These are phyloP conservation scores for Pseudocercospora cruenta DNA, from an alignment of 2,329 filamentous ascomycete genomes.

Conservation along the genomic window DNA sequence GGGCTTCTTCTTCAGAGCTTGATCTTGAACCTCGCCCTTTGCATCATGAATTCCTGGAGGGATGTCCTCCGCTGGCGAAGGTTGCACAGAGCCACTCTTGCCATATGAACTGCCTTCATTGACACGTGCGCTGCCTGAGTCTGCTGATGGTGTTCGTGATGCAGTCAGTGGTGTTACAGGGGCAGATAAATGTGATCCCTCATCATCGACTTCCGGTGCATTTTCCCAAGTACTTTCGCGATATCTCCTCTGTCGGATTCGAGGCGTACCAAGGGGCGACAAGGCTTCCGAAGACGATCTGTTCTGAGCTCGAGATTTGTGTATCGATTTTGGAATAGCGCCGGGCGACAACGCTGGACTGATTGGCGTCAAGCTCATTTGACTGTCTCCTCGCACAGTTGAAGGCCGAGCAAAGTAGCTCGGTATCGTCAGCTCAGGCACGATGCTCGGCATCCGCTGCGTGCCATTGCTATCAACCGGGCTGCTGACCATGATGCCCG, in stretches of 20 bases:
- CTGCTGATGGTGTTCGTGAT: not conserved
- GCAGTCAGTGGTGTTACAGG: not conserved
- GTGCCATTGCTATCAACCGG: conserved; percentile 13
- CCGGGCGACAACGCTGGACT: conserved; percentile 12
- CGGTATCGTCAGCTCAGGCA: conserved; percentile 23
- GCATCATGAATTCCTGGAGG: not conserved
- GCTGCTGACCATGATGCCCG: conserved; percentile 22
- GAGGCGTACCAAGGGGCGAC: conserved; percentile 22
- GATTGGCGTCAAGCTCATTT: conserved; percentile 8
- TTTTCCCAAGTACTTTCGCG: conserved; percentile 13
- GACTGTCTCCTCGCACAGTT: conserved; percentile 15
- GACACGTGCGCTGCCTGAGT: not conserved
- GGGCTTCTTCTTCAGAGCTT: conserved; percentile 16
- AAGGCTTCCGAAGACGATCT: conserved; percentile 29
- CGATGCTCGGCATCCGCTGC: conserved; percentile 12
- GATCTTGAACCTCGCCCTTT: not conserved
- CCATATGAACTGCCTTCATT: not conserved
- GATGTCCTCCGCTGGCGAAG: not conserved
- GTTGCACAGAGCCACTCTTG: not conserved
- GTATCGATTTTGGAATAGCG: conserved; percentile 3
- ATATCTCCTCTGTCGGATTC: not conserved
- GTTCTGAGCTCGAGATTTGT: conserved; percentile 9
- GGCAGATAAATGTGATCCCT: not conserved
- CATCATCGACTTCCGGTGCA: conserved; percentile 1
- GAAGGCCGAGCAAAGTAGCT: conserved; percentile 24